Percentiles rank a stretch among this genome's conserved stretches.
These are phyloP conservation scores for Solanum gandarillasii DNA, from an alignment of 257 asterid genomes.

Conservation along the genomic window DNA sequence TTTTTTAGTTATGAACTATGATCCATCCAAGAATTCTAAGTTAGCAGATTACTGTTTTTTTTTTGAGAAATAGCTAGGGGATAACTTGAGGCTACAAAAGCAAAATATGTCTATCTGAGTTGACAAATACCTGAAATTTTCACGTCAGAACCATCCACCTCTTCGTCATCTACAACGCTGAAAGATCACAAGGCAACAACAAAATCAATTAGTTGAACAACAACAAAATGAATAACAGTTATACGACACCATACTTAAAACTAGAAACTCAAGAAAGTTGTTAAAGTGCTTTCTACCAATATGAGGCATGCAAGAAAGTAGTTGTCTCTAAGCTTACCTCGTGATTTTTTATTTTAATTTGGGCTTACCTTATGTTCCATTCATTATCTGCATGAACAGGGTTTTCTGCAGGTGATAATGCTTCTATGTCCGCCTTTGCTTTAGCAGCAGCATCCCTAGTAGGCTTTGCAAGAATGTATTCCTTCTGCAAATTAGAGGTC, in stretches of 20 bases:
- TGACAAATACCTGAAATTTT: slow-evolving; percentile 42
- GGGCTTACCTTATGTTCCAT: slow-evolving; percentile 81
- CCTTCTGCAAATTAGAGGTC: slow-evolving; percentile 40
- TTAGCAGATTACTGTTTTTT: not conserved
- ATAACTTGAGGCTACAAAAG: not conserved
- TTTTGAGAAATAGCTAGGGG: not conserved
- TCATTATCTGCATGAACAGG: slow-evolving; percentile 79
- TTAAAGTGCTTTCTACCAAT: not conserved
- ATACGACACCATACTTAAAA: not conserved
- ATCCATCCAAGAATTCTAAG: not conserved
- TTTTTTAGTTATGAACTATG: not conserved
- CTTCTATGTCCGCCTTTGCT: slow-evolving; percentile 62
- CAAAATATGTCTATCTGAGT: not conserved
- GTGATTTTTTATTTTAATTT: not conserved
- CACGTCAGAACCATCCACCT: slow-evolving; percentile 23
- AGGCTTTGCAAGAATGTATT: slow-evolving; percentile 64
- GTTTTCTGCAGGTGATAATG: slow-evolving; percentile 30
- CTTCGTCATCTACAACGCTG: slow-evolving; percentile 78
- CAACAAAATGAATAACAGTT: not conserved
- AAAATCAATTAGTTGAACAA: not conserved
- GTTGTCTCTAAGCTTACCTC: not conserved
- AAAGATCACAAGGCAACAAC: slow-evolving; percentile 17
- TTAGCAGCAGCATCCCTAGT: slow-evolving; percentile 82
- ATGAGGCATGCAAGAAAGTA: not conserved
- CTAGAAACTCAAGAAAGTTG: not conserved